Conservation (phyloP, 768 basidiomycete genomes). For the Lyophyllum decastes region DNA sequence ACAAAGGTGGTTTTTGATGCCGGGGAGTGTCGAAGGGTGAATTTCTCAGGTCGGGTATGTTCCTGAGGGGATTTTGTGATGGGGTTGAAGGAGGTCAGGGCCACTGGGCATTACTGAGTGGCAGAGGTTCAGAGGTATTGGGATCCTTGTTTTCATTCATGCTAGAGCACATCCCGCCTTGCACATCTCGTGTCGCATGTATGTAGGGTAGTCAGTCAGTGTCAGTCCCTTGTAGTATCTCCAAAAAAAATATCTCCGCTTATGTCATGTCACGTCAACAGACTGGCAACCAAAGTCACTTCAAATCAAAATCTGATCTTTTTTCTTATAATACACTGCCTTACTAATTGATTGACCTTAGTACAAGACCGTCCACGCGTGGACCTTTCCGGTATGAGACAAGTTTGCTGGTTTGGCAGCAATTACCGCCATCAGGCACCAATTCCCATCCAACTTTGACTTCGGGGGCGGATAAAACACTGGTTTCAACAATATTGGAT, state of each 20-base stretch:
- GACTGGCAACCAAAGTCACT: background rate
- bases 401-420: too few relatives aligned
- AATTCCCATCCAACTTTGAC: too few relatives aligned
- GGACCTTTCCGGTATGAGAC: too few relatives aligned
- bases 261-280: background rate
- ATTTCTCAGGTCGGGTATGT: background rate
- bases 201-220: background rate
- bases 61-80: background rate
- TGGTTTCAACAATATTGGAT: too few relatives aligned
- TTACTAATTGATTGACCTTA: background rate
- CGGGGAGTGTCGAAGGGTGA: conserved; percentile 2
- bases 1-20: background rate
- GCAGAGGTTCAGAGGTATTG: background rate
- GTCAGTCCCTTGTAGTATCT: background rate
- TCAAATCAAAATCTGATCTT: background rate
- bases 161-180: background rate
- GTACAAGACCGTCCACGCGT: conserved; percentile 6
- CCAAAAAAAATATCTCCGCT: background rate
- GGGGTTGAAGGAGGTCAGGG: background rate
- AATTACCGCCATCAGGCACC: too few relatives aligned
- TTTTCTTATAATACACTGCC: background rate
- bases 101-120: background rate
- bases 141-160: background rate
- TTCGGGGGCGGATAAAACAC: too few relatives aligned
- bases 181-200: background rate